Percentiles rank a stretch among this genome's conserved stretches.
Conservation (phyloP, 176 grass and related monocot genomes). For the Cymbopogon citratus region DNA sequence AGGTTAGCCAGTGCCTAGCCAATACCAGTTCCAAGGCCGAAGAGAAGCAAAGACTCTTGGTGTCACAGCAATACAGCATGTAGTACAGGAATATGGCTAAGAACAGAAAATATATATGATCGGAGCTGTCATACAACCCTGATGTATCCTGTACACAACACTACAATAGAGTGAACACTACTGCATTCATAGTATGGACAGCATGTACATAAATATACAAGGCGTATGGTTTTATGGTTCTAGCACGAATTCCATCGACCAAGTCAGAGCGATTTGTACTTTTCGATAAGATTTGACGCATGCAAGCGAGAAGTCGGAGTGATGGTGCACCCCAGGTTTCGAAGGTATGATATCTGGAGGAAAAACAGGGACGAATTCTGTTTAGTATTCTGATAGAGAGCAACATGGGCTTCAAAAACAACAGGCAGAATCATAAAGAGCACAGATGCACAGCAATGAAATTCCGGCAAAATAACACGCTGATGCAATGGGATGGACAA, state of each 20-base stretch:
- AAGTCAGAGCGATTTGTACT: slow-evolving; percentile 84
- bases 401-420: neutral
- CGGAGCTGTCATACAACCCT: neutral
- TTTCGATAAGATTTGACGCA: slow-evolving; percentile 84
- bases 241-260: neutral
- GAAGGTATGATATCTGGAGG: slow-evolving; percentile 82
- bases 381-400: neutral
- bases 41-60: neutral
- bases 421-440: neutral
- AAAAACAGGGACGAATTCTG: neutral
- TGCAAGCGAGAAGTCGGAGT: slow-evolving; percentile 75
- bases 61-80: neutral
- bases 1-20: neutral
- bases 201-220: neutral
- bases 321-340: slow-evolving; percentile 79
- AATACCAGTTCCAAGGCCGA: neutral
- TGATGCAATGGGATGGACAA: neutral
- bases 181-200: slow-evolving; percentile 7
- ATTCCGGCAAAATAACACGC: neutral
- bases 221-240: neutral
- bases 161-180: neutral
- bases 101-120: neutral
- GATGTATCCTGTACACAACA: neutral
- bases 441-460: neutral
- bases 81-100: neutral